Base-by-base conservation (phyloP, 2,329 filamentous ascomycete genomes). In the Trichoderma semiorbis region DNA sequence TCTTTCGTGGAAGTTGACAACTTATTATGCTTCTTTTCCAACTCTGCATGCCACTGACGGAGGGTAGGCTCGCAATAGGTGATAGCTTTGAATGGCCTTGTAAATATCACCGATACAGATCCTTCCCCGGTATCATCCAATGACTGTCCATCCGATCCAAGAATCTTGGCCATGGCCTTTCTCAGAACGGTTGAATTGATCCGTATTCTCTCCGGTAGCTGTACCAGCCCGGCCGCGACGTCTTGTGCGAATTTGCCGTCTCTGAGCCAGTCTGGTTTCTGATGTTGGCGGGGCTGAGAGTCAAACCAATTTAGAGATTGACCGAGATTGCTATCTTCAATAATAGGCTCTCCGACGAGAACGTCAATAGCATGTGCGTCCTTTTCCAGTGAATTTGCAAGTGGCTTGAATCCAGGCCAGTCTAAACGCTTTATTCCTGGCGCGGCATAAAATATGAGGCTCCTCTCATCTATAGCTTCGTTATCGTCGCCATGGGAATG, bases 1-100 rank as follows among this genome's bases (percentile, higher is more conserved):
- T 62, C 21, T 34, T 62, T 16, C 3, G 7, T 26, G 7, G 21
- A 3, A 8, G 5, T 10, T 18, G 24, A 26, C 6, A n/a, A 8
- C 2, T 24, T 28, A 18, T 10, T 66, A 18, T 43, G 43, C 68
- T 70, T 70, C 68, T 70, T 64, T 57, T 70, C 43, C 3, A 70
- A 47, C 12, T 61, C 68, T 18, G 68, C 26, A 57, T 53, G 43
- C 68, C 68, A 70, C n/a, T 65, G 60, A 12, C 21, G 58, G 1
- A 70, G 58, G 6, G 68, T 61, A 5, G 24, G 58, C 32, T 70
- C 28, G 60, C 68, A 55, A n/a, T 53, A 70, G 5, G 36, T 24
- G 8, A 70, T 61, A 1, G 68, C 16, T 28, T 70, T 70, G 60
- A 70, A 70, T 16, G 68, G 68, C 11, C 68, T 53, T n/a, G 36